Percentiles rank a stretch among this genome's conserved stretches.
Evolutionary conservation across 345 rosid species (phyloP).

Genomic region (Eutrema heterophyllum): DNA sequence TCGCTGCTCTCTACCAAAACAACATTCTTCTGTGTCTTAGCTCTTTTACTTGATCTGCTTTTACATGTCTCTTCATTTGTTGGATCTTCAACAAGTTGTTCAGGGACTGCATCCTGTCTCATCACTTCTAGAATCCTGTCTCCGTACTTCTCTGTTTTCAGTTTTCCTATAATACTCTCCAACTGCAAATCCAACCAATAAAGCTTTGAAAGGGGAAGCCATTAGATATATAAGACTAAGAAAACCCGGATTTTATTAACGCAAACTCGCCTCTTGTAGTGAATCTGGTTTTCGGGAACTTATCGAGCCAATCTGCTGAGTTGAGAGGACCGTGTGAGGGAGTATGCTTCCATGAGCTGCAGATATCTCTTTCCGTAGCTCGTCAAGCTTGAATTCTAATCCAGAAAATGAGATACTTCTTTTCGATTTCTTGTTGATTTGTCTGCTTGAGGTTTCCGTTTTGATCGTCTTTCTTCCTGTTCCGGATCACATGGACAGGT

Average conservation of each 20-base stretch:
- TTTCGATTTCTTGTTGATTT: conserved; percentile 47
- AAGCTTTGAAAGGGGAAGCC: conserved; percentile 1
- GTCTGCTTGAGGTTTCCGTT: conserved; percentile 52
- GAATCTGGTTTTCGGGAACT: conserved; percentile 56
- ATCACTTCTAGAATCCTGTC: conserved; percentile 58
- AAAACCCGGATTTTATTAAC: neutral
- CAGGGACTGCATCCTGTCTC: conserved; percentile 24
- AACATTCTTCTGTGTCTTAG: conserved; percentile 45
- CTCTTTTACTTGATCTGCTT: conserved; percentile 47
- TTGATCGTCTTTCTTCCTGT: conserved; percentile 61
- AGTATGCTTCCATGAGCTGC: conserved; percentile 63
- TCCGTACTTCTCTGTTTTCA: conserved; percentile 76
- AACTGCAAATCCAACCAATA: conserved; percentile 45
- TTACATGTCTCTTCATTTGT: conserved; percentile 36
- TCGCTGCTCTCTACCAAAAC: conserved; percentile 57
- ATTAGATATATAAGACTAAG: neutral
- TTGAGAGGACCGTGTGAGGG: conserved; percentile 81
- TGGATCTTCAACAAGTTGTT: conserved; percentile 17
- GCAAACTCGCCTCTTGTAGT: conserved; percentile 49
- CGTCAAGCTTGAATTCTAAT: conserved; percentile 66
- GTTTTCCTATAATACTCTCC: conserved; percentile 79
- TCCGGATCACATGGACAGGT: neutral
- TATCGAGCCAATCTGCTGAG: conserved; percentile 64
- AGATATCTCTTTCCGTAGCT: conserved; percentile 72
- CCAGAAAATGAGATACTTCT: conserved; percentile 40